A percentile compares a stretch with the other conserved stretches of the same genome.
Conservation (phyloP, 371 early-diverging fungal genomes). For the Basidiobolus heterosporus region DNA sequence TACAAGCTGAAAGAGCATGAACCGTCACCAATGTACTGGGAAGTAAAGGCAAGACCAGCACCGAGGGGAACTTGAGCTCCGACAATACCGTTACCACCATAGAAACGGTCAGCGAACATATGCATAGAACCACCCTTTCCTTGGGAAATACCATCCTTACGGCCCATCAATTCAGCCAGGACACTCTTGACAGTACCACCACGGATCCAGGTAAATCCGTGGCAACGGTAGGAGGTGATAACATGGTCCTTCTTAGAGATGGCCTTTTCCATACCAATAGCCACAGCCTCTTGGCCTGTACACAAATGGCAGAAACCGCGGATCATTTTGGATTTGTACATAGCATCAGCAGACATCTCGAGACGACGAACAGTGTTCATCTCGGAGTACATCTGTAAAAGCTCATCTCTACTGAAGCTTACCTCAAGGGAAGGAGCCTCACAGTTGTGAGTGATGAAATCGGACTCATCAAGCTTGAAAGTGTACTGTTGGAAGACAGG, state of each 20-base stretch:
- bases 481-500: too few species aligned
- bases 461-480: too few species aligned
- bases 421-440: constrained; percentile 43
- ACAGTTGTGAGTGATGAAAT: constrained; percentile 23
- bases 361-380: constrained; percentile 83
- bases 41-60: constrained; percentile 90
- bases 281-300: constrained; percentile 97
- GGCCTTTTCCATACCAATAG: constrained; percentile 87
- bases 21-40: constrained; percentile 71
- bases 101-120: constrained; percentile 93
- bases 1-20: constrained; percentile 85
- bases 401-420: constrained; percentile 41
- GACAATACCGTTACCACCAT: constrained; percentile 99
- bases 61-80: constrained; percentile 98
- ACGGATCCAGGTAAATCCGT: constrained; percentile 90
- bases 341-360: constrained; percentile 86
- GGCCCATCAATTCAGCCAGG: constrained; percentile 72
- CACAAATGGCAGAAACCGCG: constrained; percentile 98
- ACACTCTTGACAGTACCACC: constrained; percentile 63
- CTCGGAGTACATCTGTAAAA: constrained; percentile 66
- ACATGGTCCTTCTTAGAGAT: constrained; percentile 77
- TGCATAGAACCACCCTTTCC: constrained; percentile 99
- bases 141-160: constrained; percentile 73
- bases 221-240: constrained; percentile 98
- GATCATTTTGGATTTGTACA: constrained; percentile 92